Evolutionary conservation across 805 yeast genomes (phyloP).

Genomic region (Hermanozyma aechmeae): DNA sequence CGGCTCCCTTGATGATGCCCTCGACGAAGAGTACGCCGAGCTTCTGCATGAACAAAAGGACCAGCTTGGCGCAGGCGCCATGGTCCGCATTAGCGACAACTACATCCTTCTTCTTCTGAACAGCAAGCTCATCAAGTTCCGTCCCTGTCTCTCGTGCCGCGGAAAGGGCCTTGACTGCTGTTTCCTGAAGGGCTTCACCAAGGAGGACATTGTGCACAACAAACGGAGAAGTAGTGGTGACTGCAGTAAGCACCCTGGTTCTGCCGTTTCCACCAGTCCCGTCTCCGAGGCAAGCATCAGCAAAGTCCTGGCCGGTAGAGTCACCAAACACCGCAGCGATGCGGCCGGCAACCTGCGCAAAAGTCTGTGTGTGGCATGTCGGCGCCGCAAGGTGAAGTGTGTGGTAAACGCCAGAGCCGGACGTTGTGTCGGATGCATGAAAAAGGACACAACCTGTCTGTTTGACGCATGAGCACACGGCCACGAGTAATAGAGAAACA

Average conservation of each 20-base stretch:
- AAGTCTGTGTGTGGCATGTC: slow-evolving; percentile 29
- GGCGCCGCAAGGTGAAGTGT: slow-evolving; percentile 36
- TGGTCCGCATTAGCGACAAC: slow-evolving; percentile 8
- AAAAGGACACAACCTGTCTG: slow-evolving; percentile 26
- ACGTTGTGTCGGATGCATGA: slow-evolving; percentile 33
- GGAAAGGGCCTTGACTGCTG: slow-evolving; percentile 36
- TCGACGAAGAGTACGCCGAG: slow-evolving; percentile 4
- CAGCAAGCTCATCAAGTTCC: slow-evolving; percentile 37
- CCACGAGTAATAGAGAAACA: too few species aligned
- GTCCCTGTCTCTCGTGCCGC: slow-evolving; percentile 48
- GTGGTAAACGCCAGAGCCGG: slow-evolving; percentile 18
- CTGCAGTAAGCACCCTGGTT: not conserved
- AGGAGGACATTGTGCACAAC: slow-evolving; percentile 44
- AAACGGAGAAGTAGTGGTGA: slow-evolving; percentile 9
- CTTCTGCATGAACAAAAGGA: slow-evolving; percentile 6
- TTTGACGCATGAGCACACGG: slow-evolving; percentile 13
- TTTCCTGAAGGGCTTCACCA: slow-evolving; percentile 59
- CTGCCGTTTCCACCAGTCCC: not conserved
- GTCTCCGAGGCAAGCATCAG: not conserved
- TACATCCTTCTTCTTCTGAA: slow-evolving; percentile 13
- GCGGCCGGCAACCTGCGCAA: slow-evolving; percentile 15
- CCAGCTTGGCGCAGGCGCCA: slow-evolving; percentile 7
- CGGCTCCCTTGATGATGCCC: slow-evolving; percentile 2
- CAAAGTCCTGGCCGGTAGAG: not conserved
- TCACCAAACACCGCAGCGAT: slow-evolving; percentile 1